Evolutionary conservation across 1,139 yeast genomes (phyloP).

Genomic region (Suhomyces yuchorum): DNA sequence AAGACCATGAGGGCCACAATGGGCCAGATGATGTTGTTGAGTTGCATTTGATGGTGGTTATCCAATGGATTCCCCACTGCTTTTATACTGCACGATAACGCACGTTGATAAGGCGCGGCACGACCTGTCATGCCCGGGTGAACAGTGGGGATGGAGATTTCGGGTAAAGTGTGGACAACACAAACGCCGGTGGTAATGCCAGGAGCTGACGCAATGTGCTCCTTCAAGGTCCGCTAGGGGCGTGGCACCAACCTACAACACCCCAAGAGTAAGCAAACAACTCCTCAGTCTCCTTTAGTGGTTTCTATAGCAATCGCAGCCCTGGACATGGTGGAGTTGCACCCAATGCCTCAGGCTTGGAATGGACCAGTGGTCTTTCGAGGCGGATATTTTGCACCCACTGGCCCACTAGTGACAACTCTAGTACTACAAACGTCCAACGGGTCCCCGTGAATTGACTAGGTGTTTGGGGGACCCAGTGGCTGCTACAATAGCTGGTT

Average conservation of each 20-base stretch:
- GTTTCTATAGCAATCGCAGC: no score
- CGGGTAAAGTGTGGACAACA: background rate
- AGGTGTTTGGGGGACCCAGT: no score
- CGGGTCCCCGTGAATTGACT: no score
- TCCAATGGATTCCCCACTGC: background rate
- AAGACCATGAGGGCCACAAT: conserved; percentile 2
- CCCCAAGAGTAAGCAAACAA: no score
- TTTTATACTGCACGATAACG: conserved; percentile 7
- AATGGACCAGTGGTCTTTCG: no score
- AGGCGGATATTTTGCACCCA: no score
- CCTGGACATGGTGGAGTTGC: no score
- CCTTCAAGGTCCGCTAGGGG: background rate
- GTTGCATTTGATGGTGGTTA: conserved; percentile 2
- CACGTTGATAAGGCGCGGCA: conserved; percentile 5
- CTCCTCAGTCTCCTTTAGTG: no score
- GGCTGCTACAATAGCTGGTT: no score
- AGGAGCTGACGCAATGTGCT: background rate
- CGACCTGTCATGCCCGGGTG: conserved; percentile 1
- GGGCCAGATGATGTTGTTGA: background rate
- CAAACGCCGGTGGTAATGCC: background rate
- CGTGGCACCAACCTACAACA: background rate
- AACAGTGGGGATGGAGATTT: background rate
- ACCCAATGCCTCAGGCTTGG: no score
- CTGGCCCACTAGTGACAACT: no score
- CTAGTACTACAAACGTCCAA: no score